These are phyloP conservation scores for Hypoxylon sp. DNA, from an alignment of 2,329 filamentous ascomycete genomes.

Conservation along the genomic window DNA sequence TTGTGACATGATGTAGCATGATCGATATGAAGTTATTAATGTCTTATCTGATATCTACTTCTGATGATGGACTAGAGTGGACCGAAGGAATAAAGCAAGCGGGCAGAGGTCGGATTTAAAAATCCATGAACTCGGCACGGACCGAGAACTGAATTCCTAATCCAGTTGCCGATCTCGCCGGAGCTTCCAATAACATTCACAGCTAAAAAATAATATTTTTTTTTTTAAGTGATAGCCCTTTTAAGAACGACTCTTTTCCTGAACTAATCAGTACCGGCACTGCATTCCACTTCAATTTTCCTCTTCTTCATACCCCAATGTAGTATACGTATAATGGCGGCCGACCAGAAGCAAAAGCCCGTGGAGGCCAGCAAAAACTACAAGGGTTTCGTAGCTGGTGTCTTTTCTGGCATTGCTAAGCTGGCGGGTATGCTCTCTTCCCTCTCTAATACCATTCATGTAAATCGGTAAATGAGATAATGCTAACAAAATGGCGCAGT, in stretches of 20 bases:
- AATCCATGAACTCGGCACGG: constrained; percentile 20
- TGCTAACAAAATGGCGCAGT: constrained; percentile 57
- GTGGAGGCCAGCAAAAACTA: constrained; percentile 71
- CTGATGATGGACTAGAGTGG: background rate
- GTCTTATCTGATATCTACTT: background rate
- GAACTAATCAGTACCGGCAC: too few relatives aligned
- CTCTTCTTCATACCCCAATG: constrained; percentile 32
- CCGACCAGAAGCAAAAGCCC: constrained; percentile 56
- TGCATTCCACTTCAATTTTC: background rate
- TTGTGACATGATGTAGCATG: constrained; percentile 23
- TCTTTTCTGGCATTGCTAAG: constrained; percentile 95
- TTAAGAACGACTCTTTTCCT: constrained; percentile 13
- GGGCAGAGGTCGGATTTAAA: background rate
- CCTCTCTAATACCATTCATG: background rate
- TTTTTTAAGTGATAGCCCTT: background rate
- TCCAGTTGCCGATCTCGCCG: constrained; percentile 40
- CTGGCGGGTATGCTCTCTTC: constrained; percentile 74
- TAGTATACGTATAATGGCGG: constrained; percentile 48
- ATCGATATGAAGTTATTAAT: constrained; percentile 1
- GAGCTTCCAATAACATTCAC: constrained; percentile 4
- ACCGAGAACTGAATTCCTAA: constrained; percentile 14
- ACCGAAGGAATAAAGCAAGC: background rate
- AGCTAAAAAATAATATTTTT: constrained; percentile 2
- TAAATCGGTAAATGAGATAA: background rate
- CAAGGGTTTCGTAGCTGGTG: constrained; percentile 96